Conservation (phyloP, 2,329 filamentous ascomycete genomes). For the Fusarium virguliforme region DNA sequence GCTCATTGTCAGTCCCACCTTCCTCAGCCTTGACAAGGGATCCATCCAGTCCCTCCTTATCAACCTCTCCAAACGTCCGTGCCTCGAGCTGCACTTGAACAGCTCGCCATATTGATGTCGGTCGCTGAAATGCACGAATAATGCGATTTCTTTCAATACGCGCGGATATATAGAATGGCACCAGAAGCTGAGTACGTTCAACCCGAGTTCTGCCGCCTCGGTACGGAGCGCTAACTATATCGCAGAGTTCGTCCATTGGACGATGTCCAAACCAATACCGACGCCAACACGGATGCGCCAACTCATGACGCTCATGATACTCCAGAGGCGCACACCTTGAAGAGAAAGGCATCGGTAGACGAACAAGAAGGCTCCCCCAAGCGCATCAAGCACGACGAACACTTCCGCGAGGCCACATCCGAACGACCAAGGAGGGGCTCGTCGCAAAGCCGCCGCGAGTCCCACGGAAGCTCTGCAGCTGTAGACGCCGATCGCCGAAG, state of each 20-base stretch:
- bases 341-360: conserved; percentile 52
- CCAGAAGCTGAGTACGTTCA: conserved; percentile 44
- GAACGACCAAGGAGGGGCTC: conserved; percentile 40
- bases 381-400: conserved; percentile 48
- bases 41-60: conserved; percentile 13
- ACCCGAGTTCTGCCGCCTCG: background rate
- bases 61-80: conserved; percentile 15
- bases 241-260: conserved; percentile 40
- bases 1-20: conserved; percentile 44
- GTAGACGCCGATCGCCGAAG: conserved; percentile 45
- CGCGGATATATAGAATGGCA: conserved; percentile 35
- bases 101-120: conserved; percentile 4
- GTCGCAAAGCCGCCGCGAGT: conserved; percentile 25
- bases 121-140: background rate
- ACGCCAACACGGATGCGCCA: conserved; percentile 14
- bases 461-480: conserved; percentile 20
- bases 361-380: conserved; percentile 47
- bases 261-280: conserved; percentile 22
- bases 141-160: background rate
- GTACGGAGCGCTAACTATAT: conserved; percentile 40
- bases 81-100: background rate
- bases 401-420: conserved; percentile 32
- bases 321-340: conserved; percentile 41
- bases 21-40: conserved; percentile 52
- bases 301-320: conserved; percentile 7